Evolutionary conservation across 345 rosid species (phyloP), one percentile per base, ranked within the genome.

Genomic region (Lenwebbia sp.): DNA sequence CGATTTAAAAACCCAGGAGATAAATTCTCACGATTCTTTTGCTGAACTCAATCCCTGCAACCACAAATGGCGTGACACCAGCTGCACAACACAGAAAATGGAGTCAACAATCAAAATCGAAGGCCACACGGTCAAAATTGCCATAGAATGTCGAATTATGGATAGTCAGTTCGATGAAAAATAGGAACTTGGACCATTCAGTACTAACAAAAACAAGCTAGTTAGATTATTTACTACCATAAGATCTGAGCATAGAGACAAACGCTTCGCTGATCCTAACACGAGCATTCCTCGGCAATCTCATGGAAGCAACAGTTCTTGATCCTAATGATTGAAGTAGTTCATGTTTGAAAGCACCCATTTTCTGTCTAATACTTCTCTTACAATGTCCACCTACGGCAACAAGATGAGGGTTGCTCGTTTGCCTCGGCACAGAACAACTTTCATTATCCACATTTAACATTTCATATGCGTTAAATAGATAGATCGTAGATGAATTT

Each of bases 11-110:
- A 26, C 30, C 30, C 25, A 26, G 26, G 30, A 57, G n/a, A 26
- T 14, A 47, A 33, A 49, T 54, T 25, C 86, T 85, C 88, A 96
- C 99, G 62, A 96, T 95, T 92, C 98, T 91, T 89, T 95, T 95
- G 93, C 96, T 91, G 94, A 97, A 97, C 84, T 95, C 99, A 85
- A 97, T 90, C 86, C 97, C 99, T 22, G 98, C 99, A 22, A 95
- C 96, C 47, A 92, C 91, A 82, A 96, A 96, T 7, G 98, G 99
- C 49, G 90, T 85, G 84, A 93, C 88, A 70, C 97, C 98, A 88
- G 98, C 98, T 96, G 95, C 94, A 86, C 23, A 85, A 82, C 21
- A 37, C 41, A 8, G 37, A 51, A 26, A 28, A 53, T 37, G 78
- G 25, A 70, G 47, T 70, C 78, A 70, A 19, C 25, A 70, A 70